Conservation (phyloP, 169 alveolate genomes). For the Blepharisma undulans region DNA sequence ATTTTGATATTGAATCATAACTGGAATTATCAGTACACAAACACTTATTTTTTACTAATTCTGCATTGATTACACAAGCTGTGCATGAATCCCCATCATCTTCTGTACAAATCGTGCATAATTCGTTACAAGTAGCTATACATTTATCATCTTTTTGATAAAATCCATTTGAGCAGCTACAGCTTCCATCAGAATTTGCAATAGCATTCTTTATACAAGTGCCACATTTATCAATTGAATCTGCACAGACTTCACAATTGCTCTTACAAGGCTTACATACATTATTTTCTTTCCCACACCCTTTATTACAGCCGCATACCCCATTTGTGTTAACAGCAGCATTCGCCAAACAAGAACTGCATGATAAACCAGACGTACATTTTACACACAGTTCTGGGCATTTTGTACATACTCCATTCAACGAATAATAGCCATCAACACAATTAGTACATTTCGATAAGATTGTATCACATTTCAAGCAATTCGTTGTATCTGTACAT, state of each 20-base stretch:
- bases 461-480: background rate
- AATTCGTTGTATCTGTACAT: background rate
- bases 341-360: background rate
- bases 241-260: background rate
- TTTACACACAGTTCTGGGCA: background rate
- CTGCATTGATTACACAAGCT: background rate
- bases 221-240: background rate
- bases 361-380: background rate
- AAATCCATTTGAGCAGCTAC: background rate
- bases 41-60: background rate
- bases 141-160: background rate
- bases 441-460: background rate
- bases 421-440: background rate
- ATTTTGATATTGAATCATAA: background rate
- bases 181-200: background rate
- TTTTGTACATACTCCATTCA: background rate
- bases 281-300: background rate
- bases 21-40: background rate
- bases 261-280: background rate
- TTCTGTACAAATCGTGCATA: background rate
- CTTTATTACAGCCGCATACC: background rate
- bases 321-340: background rate
- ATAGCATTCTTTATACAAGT: background rate
- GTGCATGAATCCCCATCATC: background rate
- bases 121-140: background rate